phyloP scores from a whole-genome alignment of 139 green algal species.

The Picochlorum costavermella region DNA sequence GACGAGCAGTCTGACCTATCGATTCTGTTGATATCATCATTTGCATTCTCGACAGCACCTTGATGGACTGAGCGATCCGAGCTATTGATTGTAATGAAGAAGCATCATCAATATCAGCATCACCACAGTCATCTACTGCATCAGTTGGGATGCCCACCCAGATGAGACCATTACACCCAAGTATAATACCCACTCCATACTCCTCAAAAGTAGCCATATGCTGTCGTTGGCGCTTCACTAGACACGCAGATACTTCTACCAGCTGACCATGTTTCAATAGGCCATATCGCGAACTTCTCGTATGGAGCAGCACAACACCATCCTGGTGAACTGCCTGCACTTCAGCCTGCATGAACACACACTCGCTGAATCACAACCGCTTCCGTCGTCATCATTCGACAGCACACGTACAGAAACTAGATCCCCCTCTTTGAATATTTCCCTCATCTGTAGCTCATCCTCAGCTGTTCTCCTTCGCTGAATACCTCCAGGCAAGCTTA shows the following conservation, averaged over 20 bases:
- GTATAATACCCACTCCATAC: slow-evolving; percentile 60
- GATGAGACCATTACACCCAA: slow-evolving; percentile 74
- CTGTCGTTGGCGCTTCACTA: slow-evolving; percentile 75
- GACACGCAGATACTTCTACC: slow-evolving; percentile 49
- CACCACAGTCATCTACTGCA: neutral
- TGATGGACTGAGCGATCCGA: slow-evolving; percentile 4
- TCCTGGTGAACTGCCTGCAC: slow-evolving; percentile 71
- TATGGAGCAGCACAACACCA: slow-evolving; percentile 71
- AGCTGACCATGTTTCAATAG: slow-evolving; percentile 60
- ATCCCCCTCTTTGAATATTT: slow-evolving; percentile 70
- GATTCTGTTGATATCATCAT: slow-evolving; percentile 3
- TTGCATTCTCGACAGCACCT: neutral
- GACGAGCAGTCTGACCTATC: neutral
- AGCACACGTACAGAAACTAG: slow-evolving; percentile 57
- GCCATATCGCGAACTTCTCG: slow-evolving; percentile 75
- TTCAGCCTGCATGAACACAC: slow-evolving; percentile 47
- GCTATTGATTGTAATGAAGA: neutral
- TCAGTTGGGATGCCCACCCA: slow-evolving; percentile 53
- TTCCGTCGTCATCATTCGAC: neutral
- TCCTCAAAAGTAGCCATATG: slow-evolving; percentile 63
- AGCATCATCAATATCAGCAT: neutral
- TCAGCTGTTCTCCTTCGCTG: slow-evolving; percentile 72
- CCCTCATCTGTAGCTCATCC: slow-evolving; percentile 85
- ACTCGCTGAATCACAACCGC: neutral
- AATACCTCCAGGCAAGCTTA: slow-evolving; percentile 73